A percentile compares a stretch with the other conserved stretches of the same genome.
Evolutionary conservation across 257 asterid species (phyloP).

Genomic region (Plantago ovata): DNA sequence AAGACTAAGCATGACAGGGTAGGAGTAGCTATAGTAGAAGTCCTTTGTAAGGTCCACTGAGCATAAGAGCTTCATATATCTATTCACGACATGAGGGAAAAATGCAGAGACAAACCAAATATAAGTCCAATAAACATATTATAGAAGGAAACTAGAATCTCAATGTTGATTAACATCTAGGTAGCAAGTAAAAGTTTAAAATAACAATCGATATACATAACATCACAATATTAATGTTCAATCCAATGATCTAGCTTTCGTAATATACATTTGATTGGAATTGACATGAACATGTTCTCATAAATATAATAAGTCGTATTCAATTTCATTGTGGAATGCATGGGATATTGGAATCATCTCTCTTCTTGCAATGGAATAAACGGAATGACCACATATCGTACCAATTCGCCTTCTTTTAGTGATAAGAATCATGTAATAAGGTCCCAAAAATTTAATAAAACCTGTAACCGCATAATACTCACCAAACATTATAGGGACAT

Average conservation of each 20-base stretch:
- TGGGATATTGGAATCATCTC: slow-evolving; percentile 73
- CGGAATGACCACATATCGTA: slow-evolving; percentile 75
- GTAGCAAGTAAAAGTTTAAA: background rate
- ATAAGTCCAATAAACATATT: slow-evolving; percentile 21
- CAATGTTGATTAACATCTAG: slow-evolving; percentile 18
- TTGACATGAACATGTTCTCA: slow-evolving; percentile 95
- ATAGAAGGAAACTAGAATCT: slow-evolving; percentile 14
- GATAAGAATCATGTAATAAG: slow-evolving; percentile 87
- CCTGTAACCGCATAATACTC: slow-evolving; percentile 47
- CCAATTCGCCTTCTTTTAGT: slow-evolving; percentile 92
- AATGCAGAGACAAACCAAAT: slow-evolving; percentile 36
- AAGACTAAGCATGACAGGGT: slow-evolving; percentile 84
- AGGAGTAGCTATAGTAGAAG: slow-evolving; percentile 98
- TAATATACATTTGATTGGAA: slow-evolving; percentile 59
- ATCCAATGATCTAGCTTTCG: slow-evolving; percentile 35
- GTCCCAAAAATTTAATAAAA: slow-evolving; percentile 85
- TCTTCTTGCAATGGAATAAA: slow-evolving; percentile 75
- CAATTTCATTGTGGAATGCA: slow-evolving; percentile 53
- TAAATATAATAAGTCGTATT: slow-evolving; percentile 80
- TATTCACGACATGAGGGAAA: slow-evolving; percentile 42
- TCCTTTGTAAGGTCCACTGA: slow-evolving; percentile 89
- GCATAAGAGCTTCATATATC: slow-evolving; percentile 95
- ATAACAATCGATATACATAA: slow-evolving; percentile 6
- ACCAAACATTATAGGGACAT: slow-evolving; percentile 19
- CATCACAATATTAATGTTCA: slow-evolving; percentile 31